phyloP scores from a whole-genome alignment of 306 rosid species.

The Hylodesmum podocarpum region DNA sequence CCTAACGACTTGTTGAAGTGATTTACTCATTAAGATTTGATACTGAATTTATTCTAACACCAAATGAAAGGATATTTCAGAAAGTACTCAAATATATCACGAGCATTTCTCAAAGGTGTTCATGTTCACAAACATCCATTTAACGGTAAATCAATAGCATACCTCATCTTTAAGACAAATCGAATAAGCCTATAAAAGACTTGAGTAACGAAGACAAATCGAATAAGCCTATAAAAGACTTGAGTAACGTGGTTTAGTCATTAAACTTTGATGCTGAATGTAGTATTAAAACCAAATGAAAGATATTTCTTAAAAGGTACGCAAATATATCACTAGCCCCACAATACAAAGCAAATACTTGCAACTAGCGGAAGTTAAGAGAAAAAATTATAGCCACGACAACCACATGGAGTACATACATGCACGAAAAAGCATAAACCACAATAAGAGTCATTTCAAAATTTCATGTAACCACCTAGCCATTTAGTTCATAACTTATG shows the following conservation, averaged over 20 bases:
- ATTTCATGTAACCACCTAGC: conserved; percentile 35
- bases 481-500: conserved; percentile 23
- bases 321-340: neutral
- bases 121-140: neutral
- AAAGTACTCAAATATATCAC: neutral
- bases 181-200: neutral
- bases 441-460: conserved; percentile 13
- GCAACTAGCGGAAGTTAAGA: neutral
- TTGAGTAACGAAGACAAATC: neutral
- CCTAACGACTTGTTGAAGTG: neutral
- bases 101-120: neutral
- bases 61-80: neutral
- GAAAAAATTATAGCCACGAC: neutral
- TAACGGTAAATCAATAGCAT: neutral
- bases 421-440: conserved; percentile 28
- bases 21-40: neutral
- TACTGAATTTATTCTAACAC: neutral
- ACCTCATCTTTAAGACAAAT: neutral
- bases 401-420: conserved; percentile 28
- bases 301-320: neutral
- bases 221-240: neutral
- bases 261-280: neutral
- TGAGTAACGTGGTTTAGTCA: neutral
- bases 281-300: neutral
- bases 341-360: conserved; percentile 9